Base-by-base conservation (phyloP, 2,329 filamentous ascomycete species). In the Phialophora expanda region DNA sequence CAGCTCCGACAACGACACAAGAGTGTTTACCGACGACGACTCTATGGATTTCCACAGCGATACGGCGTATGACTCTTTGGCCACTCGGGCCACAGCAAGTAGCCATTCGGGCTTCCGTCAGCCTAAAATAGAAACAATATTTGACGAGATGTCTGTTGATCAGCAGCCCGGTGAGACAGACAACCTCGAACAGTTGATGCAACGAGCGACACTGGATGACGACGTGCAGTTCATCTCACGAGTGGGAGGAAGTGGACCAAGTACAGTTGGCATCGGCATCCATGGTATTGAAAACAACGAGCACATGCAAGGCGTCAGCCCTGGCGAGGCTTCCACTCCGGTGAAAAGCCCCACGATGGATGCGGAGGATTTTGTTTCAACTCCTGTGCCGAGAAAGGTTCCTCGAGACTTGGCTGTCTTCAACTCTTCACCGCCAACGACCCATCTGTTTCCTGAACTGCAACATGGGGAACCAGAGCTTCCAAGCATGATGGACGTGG, bases 1-100 rank as follows among this genome's bases (percentile, higher is more conserved):
- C 60, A 86, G 85, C 20, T 89, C 87, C 30, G 87, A 89, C 72
- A 83, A 81, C 72, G 87, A 88, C 71, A 83, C 83, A 68, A 82
- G 84, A 62, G 80, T 83, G 32, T 80, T 86, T 68, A 83, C 82
- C 48, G 86, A 88, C 67, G 86, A 87, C 69, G 85, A 87, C 71
- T 87, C 87, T 67, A 83, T 83, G 56, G 87, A 88, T 70, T 81
- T 85, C 68, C 82, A 85, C 71, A 88, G 85, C 70, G 87, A 89
- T 69, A 87, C 84, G 26, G 81, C 84, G 17, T 89, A 85, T 76
- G 87, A 89, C 75, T 89, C 87, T 56, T 78, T 88, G 65, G 85
- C 85, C 65, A 89, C 86, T 9, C 81, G 85, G 71, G 83, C 83
- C 59, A 86, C 85, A 17, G 80, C 81, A 68, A 84, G 82, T 61